A percentile compares a stretch with the other conserved stretches of the same genome.
phyloP scores from a whole-genome alignment of 2,329 filamentous ascomycete genomes.

The Pseudopyrenochaeta lycopersici region DNA sequence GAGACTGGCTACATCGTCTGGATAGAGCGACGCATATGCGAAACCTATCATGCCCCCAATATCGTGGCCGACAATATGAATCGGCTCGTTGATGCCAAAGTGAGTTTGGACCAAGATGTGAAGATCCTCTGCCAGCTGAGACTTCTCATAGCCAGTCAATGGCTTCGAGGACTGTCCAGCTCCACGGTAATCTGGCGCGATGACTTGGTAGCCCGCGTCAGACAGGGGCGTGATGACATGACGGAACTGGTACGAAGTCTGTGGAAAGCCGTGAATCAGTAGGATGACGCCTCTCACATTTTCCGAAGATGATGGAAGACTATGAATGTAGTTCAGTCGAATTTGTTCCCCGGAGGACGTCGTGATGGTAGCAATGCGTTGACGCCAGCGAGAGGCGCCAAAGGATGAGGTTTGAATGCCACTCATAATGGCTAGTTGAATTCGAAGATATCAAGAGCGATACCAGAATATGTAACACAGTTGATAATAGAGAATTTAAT shows the following conservation, averaged over 20 bases:
- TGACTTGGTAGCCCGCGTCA: conserved; percentile 51
- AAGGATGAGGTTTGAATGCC: not conserved
- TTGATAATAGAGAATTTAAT: no score
- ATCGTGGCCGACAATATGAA: conserved; percentile 59
- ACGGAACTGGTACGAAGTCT: conserved; percentile 56
- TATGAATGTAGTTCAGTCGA: conserved; percentile 32
- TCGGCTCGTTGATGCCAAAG: conserved; percentile 47
- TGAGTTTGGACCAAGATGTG: conserved; percentile 36
- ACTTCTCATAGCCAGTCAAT: conserved; percentile 51
- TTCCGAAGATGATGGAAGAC: conserved; percentile 16
- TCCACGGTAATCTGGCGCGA: conserved; percentile 54
- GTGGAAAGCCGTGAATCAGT: conserved; percentile 59
- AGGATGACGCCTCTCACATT: conserved; percentile 37
- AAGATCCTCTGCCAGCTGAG: conserved; percentile 53
- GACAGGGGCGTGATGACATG: conserved; percentile 39
- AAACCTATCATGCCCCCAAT: conserved; percentile 60
- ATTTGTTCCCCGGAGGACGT: conserved; percentile 18
- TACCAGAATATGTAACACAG: no score
- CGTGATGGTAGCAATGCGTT: conserved; percentile 5
- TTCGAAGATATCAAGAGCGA: no score
- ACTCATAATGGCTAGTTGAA: no score
- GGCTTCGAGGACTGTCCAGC: conserved; percentile 51
- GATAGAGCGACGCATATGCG: conserved; percentile 51
- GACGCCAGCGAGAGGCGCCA: conserved; percentile 1
- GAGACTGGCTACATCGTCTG: conserved; percentile 47